Percentiles rank a stretch among this genome's conserved stretches.
Evolutionary conservation across 257 asterid genomes (phyloP).

Genomic region (Paraleonurus japonicus): DNA sequence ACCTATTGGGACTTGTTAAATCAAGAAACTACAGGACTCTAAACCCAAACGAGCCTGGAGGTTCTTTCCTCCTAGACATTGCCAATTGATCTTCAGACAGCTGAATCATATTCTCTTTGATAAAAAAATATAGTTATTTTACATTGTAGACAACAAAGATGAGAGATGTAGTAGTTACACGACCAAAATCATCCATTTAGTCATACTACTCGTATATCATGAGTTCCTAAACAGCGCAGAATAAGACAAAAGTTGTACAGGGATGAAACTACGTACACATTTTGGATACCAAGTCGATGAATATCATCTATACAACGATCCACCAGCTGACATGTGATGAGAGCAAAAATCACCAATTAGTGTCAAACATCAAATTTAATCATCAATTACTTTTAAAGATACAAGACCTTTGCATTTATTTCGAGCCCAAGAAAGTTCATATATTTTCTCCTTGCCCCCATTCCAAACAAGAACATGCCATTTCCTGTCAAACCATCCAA

Average conservation of each 20-base stretch:
- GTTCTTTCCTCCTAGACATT: slow-evolving; percentile 12
- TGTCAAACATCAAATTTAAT: slow-evolving; percentile 23
- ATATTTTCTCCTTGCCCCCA: slow-evolving; percentile 66
- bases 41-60: neutral
- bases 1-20: neutral
- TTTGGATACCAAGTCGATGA: slow-evolving; percentile 45
- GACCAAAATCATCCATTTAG: neutral
- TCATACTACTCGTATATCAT: neutral
- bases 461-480: slow-evolving; percentile 77
- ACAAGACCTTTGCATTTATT: slow-evolving; percentile 69
- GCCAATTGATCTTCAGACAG: slow-evolving; percentile 1
- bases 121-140: neutral
- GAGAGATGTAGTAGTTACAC: neutral
- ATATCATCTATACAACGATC: slow-evolving; percentile 54
- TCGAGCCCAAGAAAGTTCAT: slow-evolving; percentile 92
- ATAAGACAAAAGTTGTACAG: neutral
- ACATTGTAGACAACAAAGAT: neutral
- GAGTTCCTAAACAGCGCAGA: neutral
- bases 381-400: slow-evolving; percentile 10
- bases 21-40: slow-evolving; percentile 10
- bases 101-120: neutral
- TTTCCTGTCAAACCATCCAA: slow-evolving; percentile 59
- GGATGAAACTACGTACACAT: slow-evolving; percentile 50
- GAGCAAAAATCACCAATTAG: slow-evolving; percentile 19
- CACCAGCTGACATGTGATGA: slow-evolving; percentile 60